Percentiles rank a stretch among this genome's conserved stretches.
These are phyloP conservation scores for Ophiocordyceps sinensis DNA, from an alignment of 2,329 filamentous ascomycete species.

Conservation along the genomic window DNA sequence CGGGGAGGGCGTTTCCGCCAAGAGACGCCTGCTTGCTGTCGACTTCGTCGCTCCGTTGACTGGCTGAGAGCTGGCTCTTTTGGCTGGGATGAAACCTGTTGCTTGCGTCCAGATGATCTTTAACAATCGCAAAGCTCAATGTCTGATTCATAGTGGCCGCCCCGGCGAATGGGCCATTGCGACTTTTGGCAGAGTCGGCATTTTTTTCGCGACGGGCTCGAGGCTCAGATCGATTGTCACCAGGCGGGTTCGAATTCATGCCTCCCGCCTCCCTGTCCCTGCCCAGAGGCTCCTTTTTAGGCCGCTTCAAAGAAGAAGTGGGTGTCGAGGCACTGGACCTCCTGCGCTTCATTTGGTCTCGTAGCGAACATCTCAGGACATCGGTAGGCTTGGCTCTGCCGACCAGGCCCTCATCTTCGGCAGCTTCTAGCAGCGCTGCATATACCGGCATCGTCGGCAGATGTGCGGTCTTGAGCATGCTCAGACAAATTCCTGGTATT, in stretches of 20 bases:
- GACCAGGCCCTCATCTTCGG: constrained; percentile 21
- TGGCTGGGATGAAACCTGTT: constrained; percentile 55
- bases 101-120: constrained; percentile 53
- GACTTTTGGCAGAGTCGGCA: neutral
- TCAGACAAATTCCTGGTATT: constrained; percentile 24
- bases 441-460: constrained; percentile 23
- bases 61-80: constrained; percentile 27
- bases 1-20: neutral
- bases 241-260: neutral
- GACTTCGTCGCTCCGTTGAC: constrained; percentile 31
- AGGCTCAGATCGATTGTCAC: neutral
- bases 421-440: constrained; percentile 23
- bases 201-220: too few species aligned
- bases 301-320: neutral
- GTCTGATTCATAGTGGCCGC: constrained; percentile 18
- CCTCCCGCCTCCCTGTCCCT: neutral
- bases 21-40: constrained; percentile 11
- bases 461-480: constrained; percentile 23
- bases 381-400: constrained; percentile 7
- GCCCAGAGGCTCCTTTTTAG: neutral
- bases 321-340: neutral
- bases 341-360: constrained; percentile 1
- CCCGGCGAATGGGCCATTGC: neutral
- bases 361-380: constrained; percentile 13
- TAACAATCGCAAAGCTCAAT: constrained; percentile 60